These are phyloP conservation scores for Leucocoprinus leucothites DNA, from an alignment of 768 basidiomycete species.

Conservation along the genomic window DNA sequence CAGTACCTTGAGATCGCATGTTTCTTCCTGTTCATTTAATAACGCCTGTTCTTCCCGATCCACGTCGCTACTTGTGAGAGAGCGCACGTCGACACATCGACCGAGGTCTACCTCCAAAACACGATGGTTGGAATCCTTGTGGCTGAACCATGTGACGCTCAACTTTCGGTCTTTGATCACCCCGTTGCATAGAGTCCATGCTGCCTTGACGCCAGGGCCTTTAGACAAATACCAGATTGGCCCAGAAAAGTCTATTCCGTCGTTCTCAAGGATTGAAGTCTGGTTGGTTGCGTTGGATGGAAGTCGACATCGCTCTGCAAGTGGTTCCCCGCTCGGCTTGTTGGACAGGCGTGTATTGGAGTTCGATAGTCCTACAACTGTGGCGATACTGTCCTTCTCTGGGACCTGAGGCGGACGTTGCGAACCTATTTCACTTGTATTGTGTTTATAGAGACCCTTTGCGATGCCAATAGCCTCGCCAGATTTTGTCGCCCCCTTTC, in stretches of 20 bases:
- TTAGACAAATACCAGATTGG: not conserved
- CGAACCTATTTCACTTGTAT: not conserved
- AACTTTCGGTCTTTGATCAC: constrained; percentile 14
- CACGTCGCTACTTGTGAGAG: constrained; percentile 43
- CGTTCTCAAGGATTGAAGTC: not conserved
- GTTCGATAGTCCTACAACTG: too few relatives aligned
- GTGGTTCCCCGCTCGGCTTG: too few relatives aligned
- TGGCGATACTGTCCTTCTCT: not conserved
- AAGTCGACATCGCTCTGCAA: too few relatives aligned
- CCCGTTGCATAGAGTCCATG: constrained; percentile 11
- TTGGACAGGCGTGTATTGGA: too few relatives aligned
- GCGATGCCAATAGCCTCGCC: not conserved
- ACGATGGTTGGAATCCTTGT: constrained; percentile 21
- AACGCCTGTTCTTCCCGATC: constrained; percentile 38
- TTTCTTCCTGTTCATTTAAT: constrained; percentile 35
- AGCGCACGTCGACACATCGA: constrained; percentile 62
- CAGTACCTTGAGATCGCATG: constrained; percentile 49
- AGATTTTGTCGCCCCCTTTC: constrained; percentile 16
- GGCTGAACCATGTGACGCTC: constrained; percentile 11
- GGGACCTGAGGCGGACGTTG: not conserved
- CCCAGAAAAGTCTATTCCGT: not conserved
- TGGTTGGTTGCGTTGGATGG: not conserved
- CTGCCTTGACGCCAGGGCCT: not conserved
- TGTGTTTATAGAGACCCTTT: not conserved
- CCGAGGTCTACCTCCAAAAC: constrained; percentile 46